Base-by-base conservation (phyloP, 257 asterid species). In the Primulina eburnea region DNA sequence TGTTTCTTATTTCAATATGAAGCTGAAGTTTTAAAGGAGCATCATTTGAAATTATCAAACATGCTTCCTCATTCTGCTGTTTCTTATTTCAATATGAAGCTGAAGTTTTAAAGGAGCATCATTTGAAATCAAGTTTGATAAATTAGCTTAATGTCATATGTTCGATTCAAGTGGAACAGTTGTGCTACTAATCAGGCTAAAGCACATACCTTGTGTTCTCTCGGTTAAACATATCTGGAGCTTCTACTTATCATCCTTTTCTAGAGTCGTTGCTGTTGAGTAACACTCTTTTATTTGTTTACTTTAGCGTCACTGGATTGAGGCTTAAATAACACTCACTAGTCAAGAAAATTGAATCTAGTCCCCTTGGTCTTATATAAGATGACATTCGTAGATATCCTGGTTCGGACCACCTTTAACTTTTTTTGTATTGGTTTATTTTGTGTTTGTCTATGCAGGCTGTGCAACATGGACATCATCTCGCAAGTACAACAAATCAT, bases 401-500 rank as follows among this genome's bases (percentile, higher is more conserved):
- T 40, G 17, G 17, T 10, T 3, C 6, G 3, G 52, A 12, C 55
- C 57, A 47, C 55, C 57, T 29, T 50, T 37, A 58, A 47, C 53
- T 73, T 64, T 30, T 47, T 14, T 4, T 47, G 55, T 12, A 10
- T 2, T 8, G 52, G 55, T 47, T 47, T 47, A 5, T 47, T 40
- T 68, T 34, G 10, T 73, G 26, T 8, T 37, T 64, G 35, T 24
- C 40, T 30, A 68, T 75, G 89, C 88, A 93, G 97, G 91, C 74
- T 93, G 70, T 93, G 99, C 78, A 93, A 93, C 89, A 87, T 90
- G 99, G 97, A 93, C 88, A 93, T 93, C 75, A 89, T 93, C 75
- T 89, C 96, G 1, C 95, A 90, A 76, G 99, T 93, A 73, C 96
- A 93, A 82, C 99, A 93, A 78, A 96, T 93, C 35, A 93, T 90